Evolutionary conservation across 306 rosid genomes (phyloP).

Genomic region (Arachis stenosperma): DNA sequence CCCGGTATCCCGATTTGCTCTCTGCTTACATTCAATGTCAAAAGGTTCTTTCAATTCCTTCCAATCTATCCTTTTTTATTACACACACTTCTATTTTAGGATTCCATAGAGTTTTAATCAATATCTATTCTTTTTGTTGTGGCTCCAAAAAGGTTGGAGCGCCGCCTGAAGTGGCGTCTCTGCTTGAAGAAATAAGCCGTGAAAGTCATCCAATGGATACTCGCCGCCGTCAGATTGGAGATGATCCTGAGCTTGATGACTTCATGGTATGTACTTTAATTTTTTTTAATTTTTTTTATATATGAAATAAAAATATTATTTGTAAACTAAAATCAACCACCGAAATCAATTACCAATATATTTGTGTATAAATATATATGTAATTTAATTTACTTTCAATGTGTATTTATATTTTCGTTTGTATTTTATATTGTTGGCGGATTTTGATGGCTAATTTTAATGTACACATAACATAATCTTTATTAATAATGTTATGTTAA

Average conservation of each 20-base stretch:
- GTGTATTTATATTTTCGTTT: no score
- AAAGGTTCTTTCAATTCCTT: constrained; percentile 47
- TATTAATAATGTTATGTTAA: no score
- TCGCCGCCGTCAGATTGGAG: constrained; percentile 59
- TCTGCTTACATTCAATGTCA: constrained; percentile 76
- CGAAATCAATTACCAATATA: no score
- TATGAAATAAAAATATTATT: not conserved
- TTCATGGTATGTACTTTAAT: constrained; percentile 63
- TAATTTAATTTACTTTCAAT: no score
- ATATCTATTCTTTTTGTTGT: not conserved
- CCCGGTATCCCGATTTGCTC: constrained; percentile 67
- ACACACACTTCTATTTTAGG: no score
- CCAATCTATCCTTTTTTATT: no score
- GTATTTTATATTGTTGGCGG: no score
- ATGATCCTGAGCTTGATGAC: constrained; percentile 83
- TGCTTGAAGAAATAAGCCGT: constrained; percentile 64
- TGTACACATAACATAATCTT: no score
- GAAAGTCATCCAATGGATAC: constrained; percentile 42
- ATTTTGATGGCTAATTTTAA: no score
- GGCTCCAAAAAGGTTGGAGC: constrained; percentile 72
- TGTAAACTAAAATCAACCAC: no score
- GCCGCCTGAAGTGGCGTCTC: constrained; percentile 61
- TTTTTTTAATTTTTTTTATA: not conserved
- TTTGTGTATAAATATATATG: no score
- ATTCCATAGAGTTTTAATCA: no score